phyloP scores from a whole-genome alignment of 768 basidiomycete genomes.

The Mycena latifolia region DNA sequence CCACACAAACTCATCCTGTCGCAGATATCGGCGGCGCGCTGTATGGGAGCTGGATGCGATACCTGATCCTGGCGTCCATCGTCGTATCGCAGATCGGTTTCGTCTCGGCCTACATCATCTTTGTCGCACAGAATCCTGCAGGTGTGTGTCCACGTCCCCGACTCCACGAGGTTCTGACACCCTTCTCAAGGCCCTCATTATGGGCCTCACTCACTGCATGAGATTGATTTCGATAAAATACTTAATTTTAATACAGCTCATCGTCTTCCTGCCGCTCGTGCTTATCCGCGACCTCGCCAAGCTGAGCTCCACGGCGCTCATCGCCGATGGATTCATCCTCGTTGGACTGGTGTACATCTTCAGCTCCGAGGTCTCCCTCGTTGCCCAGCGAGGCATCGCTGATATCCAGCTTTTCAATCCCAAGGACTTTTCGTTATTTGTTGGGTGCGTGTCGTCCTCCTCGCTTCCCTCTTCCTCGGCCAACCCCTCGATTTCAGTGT shows the following conservation, averaged over 20 bases:
- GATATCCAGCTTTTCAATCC: conserved; percentile 90
- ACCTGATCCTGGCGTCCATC: conserved; percentile 89
- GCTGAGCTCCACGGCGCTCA: conserved; percentile 89
- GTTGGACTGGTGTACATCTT: conserved; percentile 90
- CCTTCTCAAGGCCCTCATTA: conserved; percentile 72
- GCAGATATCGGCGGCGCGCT: conserved; percentile 93
- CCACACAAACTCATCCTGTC: conserved; percentile 5
- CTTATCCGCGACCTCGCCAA: conserved; percentile 96
- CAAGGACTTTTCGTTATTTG: conserved; percentile 90
- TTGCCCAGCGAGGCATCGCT: conserved; percentile 78
- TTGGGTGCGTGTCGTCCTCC: conserved; percentile 71
- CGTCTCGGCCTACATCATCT: conserved; percentile 93
- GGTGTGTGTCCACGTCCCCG: conserved; percentile 33
- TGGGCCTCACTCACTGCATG: conserved; percentile 83
- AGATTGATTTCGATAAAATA: conserved; percentile 76
- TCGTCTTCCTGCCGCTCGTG: conserved; percentile 91
- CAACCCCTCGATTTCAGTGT: conserved; percentile 63
- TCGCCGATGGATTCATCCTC: conserved; percentile 96
- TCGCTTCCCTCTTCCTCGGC: conserved; percentile 12
- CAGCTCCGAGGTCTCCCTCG: conserved; percentile 81
- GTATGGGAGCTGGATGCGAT: conserved; percentile 95
- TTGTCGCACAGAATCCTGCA: conserved; percentile 93
- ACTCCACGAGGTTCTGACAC: neutral
- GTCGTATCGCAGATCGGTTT: conserved; percentile 92
- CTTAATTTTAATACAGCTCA: conserved; percentile 86